Base-by-base conservation (phyloP, 768 basidiomycete genomes). In the Tulasnella sp. region DNA sequence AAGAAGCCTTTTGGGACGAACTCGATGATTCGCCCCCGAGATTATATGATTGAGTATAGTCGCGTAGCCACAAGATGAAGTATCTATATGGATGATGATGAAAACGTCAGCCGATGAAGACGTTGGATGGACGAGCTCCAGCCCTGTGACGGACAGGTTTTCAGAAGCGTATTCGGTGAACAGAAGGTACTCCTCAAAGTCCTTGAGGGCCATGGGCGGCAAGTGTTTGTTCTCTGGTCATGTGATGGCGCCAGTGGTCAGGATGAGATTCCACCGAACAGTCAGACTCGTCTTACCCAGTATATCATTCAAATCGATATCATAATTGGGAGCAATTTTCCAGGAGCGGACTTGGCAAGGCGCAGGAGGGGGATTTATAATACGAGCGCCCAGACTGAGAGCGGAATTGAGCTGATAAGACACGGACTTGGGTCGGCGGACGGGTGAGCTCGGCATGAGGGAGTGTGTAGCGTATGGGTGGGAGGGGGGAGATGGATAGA, bases 181-280 rank as follows among this genome's bases (percentile, higher is more conserved):
- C 11, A 60, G 38, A 3, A 60, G 58, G 29, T 31, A 60, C 30
- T 60, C 58, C 29, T 60, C 58, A 52, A 60, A 60, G 42, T 60
- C 58, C 22, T 52, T 50, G 44, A 60, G 50, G 17, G 44, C 58
- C 25, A 60, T 25, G 7, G 58, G 58, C n/a, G 58, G 49, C 17
- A 51, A 49, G 31, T 60, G 49, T 15, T 53, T 56, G 48, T 42
- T 49, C 38, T 50, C 58, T 60, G 27, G 19, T 10, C 2, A 27
- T 3, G 10, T 24, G 29, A 29, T 21, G 24, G 10, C 15, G 17
- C 8, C 1, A 4, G 25, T 5, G 2, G 19, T 21, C 3, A 30
- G 7, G 15, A 15, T 21, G 8, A 53, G 42, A 55, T n/a, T 38
- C 34, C 34, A 5, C 34, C 34, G 15, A 38, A 38, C 34, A 5